phyloP scores from a whole-genome alignment of 2,329 filamentous ascomycete genomes.

The Pseudofabraea citricarpa region DNA sequence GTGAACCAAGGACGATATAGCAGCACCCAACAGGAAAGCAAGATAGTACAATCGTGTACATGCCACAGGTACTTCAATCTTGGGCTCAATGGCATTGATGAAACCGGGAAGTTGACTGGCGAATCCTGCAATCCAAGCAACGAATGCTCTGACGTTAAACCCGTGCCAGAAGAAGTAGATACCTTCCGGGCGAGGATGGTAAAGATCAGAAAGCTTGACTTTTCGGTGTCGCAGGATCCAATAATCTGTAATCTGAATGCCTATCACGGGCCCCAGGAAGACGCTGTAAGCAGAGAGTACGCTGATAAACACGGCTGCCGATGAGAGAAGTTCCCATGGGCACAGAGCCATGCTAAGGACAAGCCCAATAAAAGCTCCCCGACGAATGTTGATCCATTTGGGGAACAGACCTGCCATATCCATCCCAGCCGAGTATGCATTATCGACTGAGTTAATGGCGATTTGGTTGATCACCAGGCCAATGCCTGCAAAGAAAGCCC shows the following conservation, averaged over 20 bases:
- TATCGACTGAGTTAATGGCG: slow-evolving; percentile 33
- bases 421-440: slow-evolving; percentile 34
- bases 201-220: slow-evolving; percentile 4
- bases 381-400: slow-evolving; percentile 48
- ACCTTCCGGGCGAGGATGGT: not conserved
- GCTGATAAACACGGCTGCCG: slow-evolving; percentile 39
- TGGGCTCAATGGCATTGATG: too few relatives aligned
- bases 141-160: not conserved
- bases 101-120: slow-evolving; percentile 1
- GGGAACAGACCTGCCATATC: slow-evolving; percentile 37
- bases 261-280: slow-evolving; percentile 41
- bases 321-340: slow-evolving; percentile 46
- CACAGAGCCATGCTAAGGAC: slow-evolving; percentile 36
- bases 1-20: too few relatives aligned
- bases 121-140: slow-evolving; percentile 2
- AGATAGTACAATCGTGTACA: too few relatives aligned
- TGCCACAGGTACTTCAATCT: too few relatives aligned
- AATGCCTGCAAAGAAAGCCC: slow-evolving; percentile 33
- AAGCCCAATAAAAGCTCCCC: slow-evolving; percentile 44
- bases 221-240: slow-evolving; percentile 15
- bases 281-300: slow-evolving; percentile 39
- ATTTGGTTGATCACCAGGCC: slow-evolving; percentile 32
- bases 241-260: slow-evolving; percentile 35
- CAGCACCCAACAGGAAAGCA: too few relatives aligned
- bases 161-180: slow-evolving; percentile 1